Percentiles rank a stretch among this genome's conserved stretches.
These are phyloP conservation scores for Rutstroemia sp. DNA, from an alignment of 2,329 filamentous ascomycete species.

Conservation along the genomic window DNA sequence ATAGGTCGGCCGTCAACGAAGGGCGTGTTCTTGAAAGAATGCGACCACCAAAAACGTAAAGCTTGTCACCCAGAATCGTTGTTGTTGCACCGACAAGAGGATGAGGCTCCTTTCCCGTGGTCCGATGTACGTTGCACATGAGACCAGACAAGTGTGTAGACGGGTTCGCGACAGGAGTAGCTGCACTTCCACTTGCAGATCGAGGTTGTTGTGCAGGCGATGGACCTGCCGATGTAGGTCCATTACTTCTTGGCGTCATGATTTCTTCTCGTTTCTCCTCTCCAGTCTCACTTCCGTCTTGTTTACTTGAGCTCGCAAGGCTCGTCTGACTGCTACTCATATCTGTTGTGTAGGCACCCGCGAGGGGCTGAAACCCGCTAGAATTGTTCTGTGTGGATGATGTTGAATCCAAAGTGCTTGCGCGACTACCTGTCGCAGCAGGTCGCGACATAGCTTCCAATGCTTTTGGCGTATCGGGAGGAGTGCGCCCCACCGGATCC, in stretches of 20 bases:
- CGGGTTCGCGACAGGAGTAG: constrained; percentile 34
- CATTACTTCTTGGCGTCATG: constrained; percentile 44
- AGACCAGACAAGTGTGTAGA: constrained; percentile 54
- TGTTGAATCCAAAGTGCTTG: constrained; percentile 29
- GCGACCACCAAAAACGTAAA: constrained; percentile 93
- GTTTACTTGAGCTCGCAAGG: constrained; percentile 34
- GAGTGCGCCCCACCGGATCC: constrained; percentile 9
- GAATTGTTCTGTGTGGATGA: constrained; percentile 19
- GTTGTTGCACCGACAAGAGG: constrained; percentile 92
- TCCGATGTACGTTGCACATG: constrained; percentile 70
- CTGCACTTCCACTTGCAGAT: constrained; percentile 31
- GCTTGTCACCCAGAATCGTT: constrained; percentile 87
- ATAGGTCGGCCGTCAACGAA: constrained; percentile 79
- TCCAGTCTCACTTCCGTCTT: constrained; percentile 40
- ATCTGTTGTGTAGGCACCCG: constrained; percentile 13
- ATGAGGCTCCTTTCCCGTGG: constrained; percentile 84
- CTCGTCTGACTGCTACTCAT: constrained; percentile 38
- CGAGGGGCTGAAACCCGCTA: constrained; percentile 17
- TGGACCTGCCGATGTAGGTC: constrained; percentile 47
- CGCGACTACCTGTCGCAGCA: constrained; percentile 22
- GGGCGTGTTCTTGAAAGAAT: constrained; percentile 78
- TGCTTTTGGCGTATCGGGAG: constrained; percentile 24
- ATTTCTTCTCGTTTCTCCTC: constrained; percentile 36
- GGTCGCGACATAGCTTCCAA: constrained; percentile 20
- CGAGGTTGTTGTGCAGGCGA: constrained; percentile 43